phyloP scores from a whole-genome alignment of 352 stramenopile species.

The Elongisporangium anandrum region DNA sequence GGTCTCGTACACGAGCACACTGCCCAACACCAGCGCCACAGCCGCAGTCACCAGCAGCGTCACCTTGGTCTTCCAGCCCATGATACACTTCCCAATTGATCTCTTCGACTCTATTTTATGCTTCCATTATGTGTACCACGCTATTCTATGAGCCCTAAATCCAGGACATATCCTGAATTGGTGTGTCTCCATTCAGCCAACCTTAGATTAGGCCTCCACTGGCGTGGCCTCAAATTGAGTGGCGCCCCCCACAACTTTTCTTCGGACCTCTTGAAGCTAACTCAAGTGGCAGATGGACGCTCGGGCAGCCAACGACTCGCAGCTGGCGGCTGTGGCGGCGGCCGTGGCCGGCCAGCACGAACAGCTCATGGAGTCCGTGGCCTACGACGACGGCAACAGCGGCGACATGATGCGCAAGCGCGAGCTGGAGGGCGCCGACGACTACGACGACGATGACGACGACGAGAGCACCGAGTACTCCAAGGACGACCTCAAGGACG shows the following conservation, averaged over 20 bases:
- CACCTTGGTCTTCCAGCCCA: background rate
- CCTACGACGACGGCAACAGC: constrained; percentile 17
- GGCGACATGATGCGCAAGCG: constrained; percentile 30
- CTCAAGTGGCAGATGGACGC: constrained; percentile 5
- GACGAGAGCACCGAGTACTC: constrained; percentile 17
- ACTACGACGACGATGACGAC: constrained; percentile 41
- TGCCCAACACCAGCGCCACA: background rate
- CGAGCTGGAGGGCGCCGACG: constrained; percentile 26
- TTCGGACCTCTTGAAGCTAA: constrained; percentile 1
- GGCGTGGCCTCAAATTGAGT: constrained; percentile 11
- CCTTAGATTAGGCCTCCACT: constrained; percentile 1
- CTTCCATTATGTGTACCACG: constrained; percentile 10
- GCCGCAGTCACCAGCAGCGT: background rate
- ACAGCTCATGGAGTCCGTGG: constrained; percentile 33
- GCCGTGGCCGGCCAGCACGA: constrained; percentile 16
- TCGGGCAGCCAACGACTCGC: background rate
- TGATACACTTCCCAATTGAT: background rate
- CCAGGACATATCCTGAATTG: background rate
- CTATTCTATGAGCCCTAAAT: background rate
- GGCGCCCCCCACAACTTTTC: constrained; percentile 3
- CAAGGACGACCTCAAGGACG: constrained; percentile 19
- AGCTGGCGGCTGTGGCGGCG: background rate
- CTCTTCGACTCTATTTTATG: background rate
- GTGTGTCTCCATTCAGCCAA: background rate
- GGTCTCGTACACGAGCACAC: constrained; percentile 16